Evolutionary conservation across 176 grass and related monocot species (phyloP).

Genomic region (Eleusine indica): DNA sequence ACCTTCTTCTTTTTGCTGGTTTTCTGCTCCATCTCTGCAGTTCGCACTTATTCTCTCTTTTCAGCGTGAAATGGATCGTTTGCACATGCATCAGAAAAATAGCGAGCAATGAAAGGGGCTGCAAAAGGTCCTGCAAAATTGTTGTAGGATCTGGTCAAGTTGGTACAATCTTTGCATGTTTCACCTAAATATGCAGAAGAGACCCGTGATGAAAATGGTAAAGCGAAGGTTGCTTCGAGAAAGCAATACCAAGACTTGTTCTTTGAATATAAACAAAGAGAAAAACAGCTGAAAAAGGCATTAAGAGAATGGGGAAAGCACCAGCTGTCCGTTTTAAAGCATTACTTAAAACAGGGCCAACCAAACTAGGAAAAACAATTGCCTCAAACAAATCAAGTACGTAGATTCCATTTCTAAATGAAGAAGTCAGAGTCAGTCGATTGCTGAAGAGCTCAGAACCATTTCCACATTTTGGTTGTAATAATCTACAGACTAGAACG

Average conservation of each 20-base stretch:
- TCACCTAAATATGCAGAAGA: not conserved
- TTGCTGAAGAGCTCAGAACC: not conserved
- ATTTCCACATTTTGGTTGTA: not conserved
- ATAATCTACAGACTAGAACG: not conserved
- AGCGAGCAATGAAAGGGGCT: not conserved
- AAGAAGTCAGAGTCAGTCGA: not conserved
- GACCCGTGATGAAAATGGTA: not conserved
- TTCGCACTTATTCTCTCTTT: not conserved
- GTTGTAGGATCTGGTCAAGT: constrained; percentile 31
- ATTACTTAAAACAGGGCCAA: not conserved
- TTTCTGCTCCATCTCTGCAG: constrained; percentile 41
- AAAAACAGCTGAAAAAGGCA: not conserved
- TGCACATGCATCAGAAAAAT: not conserved
- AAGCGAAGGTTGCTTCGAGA: not conserved
- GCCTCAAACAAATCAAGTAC: not conserved
- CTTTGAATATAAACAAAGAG: not conserved
- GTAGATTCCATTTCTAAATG: not conserved
- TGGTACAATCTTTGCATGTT: constrained; percentile 9
- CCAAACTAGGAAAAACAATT: not conserved
- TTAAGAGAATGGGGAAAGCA: not conserved
- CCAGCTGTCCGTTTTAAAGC: not conserved
- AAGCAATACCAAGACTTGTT: not conserved
- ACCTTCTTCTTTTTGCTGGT: constrained; percentile 50
- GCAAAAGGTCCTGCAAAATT: constrained; percentile 17
- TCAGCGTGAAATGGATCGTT: constrained; percentile 16